phyloP scores from a whole-genome alignment of 495 filamentous ascomycete genomes.

The Aspergillus ostianus region DNA sequence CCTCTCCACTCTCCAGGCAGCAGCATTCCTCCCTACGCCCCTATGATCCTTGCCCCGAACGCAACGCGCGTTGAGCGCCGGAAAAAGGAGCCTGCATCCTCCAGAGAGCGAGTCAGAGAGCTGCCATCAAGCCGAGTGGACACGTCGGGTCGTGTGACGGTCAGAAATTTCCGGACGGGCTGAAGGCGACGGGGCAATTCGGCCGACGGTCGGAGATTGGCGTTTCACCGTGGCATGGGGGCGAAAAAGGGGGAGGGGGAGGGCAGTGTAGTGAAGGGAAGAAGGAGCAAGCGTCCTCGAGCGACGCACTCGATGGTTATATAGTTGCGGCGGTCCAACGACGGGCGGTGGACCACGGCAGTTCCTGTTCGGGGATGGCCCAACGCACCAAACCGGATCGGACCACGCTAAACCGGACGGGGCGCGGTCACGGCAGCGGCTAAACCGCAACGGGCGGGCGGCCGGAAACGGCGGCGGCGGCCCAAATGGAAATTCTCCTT shows the following conservation, averaged over 20 bases:
- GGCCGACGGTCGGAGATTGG: slow-evolving; percentile 3
- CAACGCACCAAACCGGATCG: slow-evolving; percentile 4
- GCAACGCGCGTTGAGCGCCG: slow-evolving; percentile 2
- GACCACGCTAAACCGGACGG: slow-evolving; percentile 1
- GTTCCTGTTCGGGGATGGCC: slow-evolving; percentile 3
- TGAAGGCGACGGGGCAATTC: slow-evolving; percentile 3
- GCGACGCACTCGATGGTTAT: slow-evolving; percentile 3
- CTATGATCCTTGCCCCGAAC: slow-evolving; percentile 3
- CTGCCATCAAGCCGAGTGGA: slow-evolving; percentile 1
- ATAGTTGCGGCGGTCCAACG: slow-evolving; percentile 2
- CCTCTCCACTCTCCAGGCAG: slow-evolving; percentile 3
- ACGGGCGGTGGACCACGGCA: slow-evolving; percentile 1
- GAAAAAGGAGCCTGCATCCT: neutral
- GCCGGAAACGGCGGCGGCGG: slow-evolving; percentile 1
- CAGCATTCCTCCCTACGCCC: slow-evolving; percentile 3
- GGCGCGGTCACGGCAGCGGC: neutral
- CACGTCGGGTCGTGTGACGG: slow-evolving; percentile 2
- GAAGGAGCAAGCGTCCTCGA: neutral
- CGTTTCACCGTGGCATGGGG: slow-evolving; percentile 1
- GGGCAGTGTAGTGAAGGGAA: slow-evolving; percentile 2
- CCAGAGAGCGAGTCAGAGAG: slow-evolving; percentile 4
- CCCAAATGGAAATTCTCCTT: slow-evolving; percentile 1
- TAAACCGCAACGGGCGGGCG: slow-evolving; percentile 2
- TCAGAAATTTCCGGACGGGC: slow-evolving; percentile 3
- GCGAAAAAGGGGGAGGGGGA: slow-evolving; percentile 1